These are phyloP conservation scores for Peronospora farinosa DNA, from an alignment of 352 stramenopile species.

Conservation along the genomic window DNA sequence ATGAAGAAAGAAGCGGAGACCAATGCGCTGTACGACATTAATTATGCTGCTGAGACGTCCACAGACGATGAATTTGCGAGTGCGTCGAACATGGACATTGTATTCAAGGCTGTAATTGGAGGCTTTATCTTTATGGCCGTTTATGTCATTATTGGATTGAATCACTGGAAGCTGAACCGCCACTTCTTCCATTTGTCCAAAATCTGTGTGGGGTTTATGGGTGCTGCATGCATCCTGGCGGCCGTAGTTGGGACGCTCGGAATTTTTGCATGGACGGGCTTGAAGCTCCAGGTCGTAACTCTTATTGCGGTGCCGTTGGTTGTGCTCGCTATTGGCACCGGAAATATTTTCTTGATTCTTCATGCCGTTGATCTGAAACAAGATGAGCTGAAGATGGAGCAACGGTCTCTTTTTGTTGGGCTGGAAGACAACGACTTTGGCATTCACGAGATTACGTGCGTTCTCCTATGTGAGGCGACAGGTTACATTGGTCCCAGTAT, in stretches of 20 bases:
- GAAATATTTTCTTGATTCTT: constrained; percentile 68
- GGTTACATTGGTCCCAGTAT: constrained; percentile 61
- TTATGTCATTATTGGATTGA: constrained; percentile 65
- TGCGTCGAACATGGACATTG: constrained; percentile 41
- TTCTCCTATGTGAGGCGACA: constrained; percentile 41
- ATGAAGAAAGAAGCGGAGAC: constrained; percentile 45
- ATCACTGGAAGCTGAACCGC: constrained; percentile 42
- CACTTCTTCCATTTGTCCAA: constrained; percentile 61
- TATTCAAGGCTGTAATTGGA: constrained; percentile 35
- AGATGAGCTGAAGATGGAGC: constrained; percentile 36
- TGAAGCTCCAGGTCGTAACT: constrained; percentile 64
- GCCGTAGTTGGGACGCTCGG: constrained; percentile 60
- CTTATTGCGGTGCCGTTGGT: constrained; percentile 61
- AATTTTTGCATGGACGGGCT: constrained; percentile 54
- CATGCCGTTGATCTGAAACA: constrained; percentile 50
- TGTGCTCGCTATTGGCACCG: constrained; percentile 58
- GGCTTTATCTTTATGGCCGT: constrained; percentile 66
- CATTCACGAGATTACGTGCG: constrained; percentile 45
- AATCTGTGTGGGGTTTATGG: constrained; percentile 56
- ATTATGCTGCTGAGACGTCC: constrained; percentile 56
- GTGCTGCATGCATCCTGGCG: constrained; percentile 55
- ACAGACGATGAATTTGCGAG: constrained; percentile 51
- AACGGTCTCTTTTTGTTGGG: constrained; percentile 41
- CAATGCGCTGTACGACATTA: constrained; percentile 59
- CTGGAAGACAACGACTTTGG: constrained; percentile 40